Conservation (phyloP, 2,329 filamentous ascomycete genomes). For the Epichloe sp. region DNA sequence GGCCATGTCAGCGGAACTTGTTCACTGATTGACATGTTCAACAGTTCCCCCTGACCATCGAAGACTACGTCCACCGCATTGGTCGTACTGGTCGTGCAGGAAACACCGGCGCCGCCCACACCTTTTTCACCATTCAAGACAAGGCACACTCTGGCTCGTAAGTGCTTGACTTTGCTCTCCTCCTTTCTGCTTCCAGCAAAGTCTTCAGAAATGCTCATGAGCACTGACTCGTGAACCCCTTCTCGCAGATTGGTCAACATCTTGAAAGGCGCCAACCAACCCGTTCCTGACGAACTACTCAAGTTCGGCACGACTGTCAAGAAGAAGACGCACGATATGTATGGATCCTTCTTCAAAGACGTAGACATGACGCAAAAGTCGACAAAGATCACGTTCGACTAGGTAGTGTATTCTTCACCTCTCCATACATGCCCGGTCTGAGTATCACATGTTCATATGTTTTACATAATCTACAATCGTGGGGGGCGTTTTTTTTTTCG, state of each 20-base stretch:
- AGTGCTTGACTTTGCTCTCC: slow-evolving; percentile 26
- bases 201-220: background rate
- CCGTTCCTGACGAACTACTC: slow-evolving; percentile 77
- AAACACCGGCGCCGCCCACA: slow-evolving; percentile 77
- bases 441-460: background rate
- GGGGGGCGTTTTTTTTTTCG: background rate
- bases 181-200: background rate
- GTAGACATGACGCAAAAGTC: slow-evolving; percentile 70
- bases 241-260: slow-evolving; percentile 70
- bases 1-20: background rate
- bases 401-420: slow-evolving; percentile 6
- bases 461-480: background rate
- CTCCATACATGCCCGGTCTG: background rate
- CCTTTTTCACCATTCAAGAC: slow-evolving; percentile 88
- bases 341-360: slow-evolving; percentile 92
- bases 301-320: slow-evolving; percentile 98
- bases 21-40: slow-evolving; percentile 9
- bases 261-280: slow-evolving; percentile 81
- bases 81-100: slow-evolving; percentile 90
- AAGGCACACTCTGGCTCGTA: slow-evolving; percentile 82
- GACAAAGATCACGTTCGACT: slow-evolving; percentile 87
- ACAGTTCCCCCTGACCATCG: slow-evolving; percentile 80
- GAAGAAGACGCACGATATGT: slow-evolving; percentile 94
- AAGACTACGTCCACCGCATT: slow-evolving; percentile 96
- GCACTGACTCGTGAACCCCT: background rate